A percentile compares a stretch with the other conserved stretches of the same genome.
Evolutionary conservation across 352 stramenopile species (phyloP).

Genomic region (Pythium brachiatum): DNA sequence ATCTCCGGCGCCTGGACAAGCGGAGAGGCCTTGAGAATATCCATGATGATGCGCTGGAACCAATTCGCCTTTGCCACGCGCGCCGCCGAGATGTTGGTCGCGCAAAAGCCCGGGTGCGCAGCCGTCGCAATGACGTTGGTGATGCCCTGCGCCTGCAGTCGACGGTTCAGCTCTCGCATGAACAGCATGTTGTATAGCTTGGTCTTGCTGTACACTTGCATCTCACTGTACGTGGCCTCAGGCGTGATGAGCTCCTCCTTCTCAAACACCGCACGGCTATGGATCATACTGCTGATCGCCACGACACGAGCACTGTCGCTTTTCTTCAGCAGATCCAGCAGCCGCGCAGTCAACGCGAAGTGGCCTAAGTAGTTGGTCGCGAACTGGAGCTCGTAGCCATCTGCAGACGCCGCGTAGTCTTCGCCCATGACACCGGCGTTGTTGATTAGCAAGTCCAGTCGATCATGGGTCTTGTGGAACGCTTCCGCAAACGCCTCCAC

Average conservation of each 20-base stretch:
- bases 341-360: constrained; percentile 29
- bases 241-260: constrained; percentile 35
- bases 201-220: constrained; percentile 36
- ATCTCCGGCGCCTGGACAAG: constrained; percentile 40
- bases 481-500: constrained; percentile 20
- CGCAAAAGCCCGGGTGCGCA: constrained; percentile 37
- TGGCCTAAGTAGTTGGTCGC: constrained; percentile 27
- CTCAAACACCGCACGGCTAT: constrained; percentile 30
- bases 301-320: constrained; percentile 30
- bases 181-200: constrained; percentile 61
- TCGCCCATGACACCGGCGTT: constrained; percentile 21
- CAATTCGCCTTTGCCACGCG: constrained; percentile 23
- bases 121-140: constrained; percentile 26
- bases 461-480: constrained; percentile 18
- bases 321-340: constrained; percentile 27
- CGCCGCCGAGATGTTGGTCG: constrained; percentile 26
- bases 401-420: not conserved
- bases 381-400: constrained; percentile 20
- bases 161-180: constrained; percentile 39
- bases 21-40: constrained; percentile 26
- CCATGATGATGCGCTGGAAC: constrained; percentile 28
- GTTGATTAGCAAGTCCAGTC: constrained; percentile 34
- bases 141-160: constrained; percentile 27
- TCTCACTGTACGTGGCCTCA: constrained; percentile 31
- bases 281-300: constrained; percentile 41